Base-by-base conservation (phyloP, 2,329 filamentous ascomycete species). In the Fragosphaeria purpurea region DNA sequence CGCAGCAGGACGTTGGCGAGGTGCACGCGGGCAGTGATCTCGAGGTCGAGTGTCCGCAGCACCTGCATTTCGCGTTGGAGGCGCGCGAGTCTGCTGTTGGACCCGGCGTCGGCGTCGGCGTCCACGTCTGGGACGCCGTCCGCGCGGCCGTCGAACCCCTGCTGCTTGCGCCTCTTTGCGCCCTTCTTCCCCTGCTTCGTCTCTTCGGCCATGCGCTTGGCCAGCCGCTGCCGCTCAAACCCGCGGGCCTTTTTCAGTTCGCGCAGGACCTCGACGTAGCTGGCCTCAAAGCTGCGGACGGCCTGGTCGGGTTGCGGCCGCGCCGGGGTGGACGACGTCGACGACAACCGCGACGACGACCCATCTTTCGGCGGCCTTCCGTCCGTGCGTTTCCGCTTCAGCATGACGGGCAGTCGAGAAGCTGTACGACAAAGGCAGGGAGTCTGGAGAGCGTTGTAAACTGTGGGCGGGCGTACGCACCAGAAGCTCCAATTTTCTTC, bases 171-270 rank as follows among this genome's bases (percentile, higher is more conserved):
- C 40, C 51, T 41, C 6, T 43, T 48, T n/a, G 37, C 35, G 22
- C 22, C 30, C 30, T 41, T 37, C 11, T 48, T 42, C 5, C 13
- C 5, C 41, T 43, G 42, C 52, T 49, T 46, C 47, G 69, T 71
- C 48, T 68, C 67, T 33, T 79, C 75, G 46, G 67, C 72, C 11
- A 78, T 64, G 41, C 75, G 70, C 63, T 80, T 83, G 54, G 83
- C 76, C 53, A 86, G 75, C 56, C 88, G 86, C 67, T 91, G 87
- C 44, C 86, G 76, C 70, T 91, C 86, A 61, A 88, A 85, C 44
- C 83, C 82, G 62, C 86, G 88, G 51, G 82, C 83, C 9, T 75
- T 71, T 65, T 88, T 88, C 53, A 91, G 72, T 1, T 83, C 83
- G 52, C 79, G 76, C 54, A 75, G 75, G 7, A 91, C 70, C 38